Evolutionary conservation across 2,329 filamentous ascomycete species (phyloP).

Genomic region (Fusarium gaditjirri): DNA sequence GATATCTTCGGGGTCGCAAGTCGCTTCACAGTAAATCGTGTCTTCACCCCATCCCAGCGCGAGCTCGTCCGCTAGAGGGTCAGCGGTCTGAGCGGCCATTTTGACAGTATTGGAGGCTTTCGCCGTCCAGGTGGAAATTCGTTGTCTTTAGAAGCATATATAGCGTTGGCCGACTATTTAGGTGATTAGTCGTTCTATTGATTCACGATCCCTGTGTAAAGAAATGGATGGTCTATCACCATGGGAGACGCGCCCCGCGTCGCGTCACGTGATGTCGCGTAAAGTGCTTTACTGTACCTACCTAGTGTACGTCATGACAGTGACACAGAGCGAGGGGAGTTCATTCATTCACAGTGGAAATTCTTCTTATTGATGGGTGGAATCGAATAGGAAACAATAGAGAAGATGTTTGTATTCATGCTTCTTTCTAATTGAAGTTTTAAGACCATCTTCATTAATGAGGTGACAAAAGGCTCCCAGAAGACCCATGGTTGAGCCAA

Average conservation of each 20-base stretch:
- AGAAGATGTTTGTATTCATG: neutral
- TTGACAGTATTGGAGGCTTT: constrained; percentile 22
- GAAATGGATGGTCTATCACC: constrained; percentile 28
- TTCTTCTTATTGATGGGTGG: neutral
- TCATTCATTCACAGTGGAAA: neutral
- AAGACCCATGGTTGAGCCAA: neutral
- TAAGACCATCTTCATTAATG: neutral
- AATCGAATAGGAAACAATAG: neutral
- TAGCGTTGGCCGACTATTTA: neutral
- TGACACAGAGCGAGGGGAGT: neutral
- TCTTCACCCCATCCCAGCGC: constrained; percentile 44
- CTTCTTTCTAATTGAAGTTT: neutral
- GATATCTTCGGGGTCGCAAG: constrained; percentile 56
- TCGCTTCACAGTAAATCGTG: constrained; percentile 59
- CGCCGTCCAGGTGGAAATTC: constrained; percentile 12
- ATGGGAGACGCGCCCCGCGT: constrained; percentile 46
- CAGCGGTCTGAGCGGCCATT: constrained; percentile 26
- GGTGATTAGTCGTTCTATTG: neutral
- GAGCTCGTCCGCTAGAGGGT: constrained; percentile 21
- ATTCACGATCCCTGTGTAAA: neutral
- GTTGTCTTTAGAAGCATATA: constrained; percentile 5
- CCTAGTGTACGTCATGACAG: constrained; percentile 11
- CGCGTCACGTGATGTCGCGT: constrained; percentile 51
- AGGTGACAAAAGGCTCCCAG: neutral
- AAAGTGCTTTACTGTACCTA: constrained; percentile 39